phyloP scores from a whole-genome alignment of 2,329 filamentous ascomycete species.

The Fusarium beomiforme region DNA sequence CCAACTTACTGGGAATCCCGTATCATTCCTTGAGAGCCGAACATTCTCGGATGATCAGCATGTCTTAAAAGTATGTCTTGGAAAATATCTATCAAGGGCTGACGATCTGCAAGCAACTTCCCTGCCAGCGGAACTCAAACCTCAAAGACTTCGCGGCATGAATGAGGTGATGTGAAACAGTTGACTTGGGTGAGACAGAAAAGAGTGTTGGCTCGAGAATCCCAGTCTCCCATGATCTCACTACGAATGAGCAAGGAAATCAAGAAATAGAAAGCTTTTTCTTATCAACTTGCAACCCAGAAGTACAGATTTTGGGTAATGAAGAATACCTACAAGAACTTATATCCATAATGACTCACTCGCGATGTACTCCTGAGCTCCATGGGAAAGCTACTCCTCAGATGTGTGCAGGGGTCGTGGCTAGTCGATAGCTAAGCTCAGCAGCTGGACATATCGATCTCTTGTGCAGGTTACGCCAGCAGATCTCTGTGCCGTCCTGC shows the following conservation, averaged over 20 bases:
- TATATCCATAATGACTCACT: too few relatives aligned
- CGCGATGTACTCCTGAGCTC: rapidly evolving
- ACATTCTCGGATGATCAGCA: neutral
- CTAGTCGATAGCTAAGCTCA: neutral
- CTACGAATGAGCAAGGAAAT: rapidly evolving
- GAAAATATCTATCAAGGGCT: neutral
- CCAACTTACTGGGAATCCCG: neutral
- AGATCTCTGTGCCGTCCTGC: neutral
- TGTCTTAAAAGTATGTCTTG: neutral
- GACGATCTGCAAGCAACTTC: neutral
- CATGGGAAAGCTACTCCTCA: neutral
- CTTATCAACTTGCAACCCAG: too few relatives aligned
- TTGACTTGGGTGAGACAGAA: neutral
- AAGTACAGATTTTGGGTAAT: rapidly evolving
- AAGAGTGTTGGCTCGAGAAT: neutral
- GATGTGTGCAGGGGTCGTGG: rapidly evolving
- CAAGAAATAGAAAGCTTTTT: too few relatives aligned
- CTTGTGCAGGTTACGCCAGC: too few relatives aligned
- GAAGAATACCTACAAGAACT: too few relatives aligned
- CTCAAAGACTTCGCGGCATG: rapidly evolving
- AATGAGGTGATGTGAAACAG: neutral
- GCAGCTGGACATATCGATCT: too few relatives aligned
- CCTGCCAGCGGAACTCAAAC: neutral
- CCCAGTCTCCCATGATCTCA: neutral
- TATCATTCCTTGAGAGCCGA: rapidly evolving